These are phyloP conservation scores for Ceratocystis ficicola DNA, from an alignment of 2,329 filamentous ascomycete genomes.

Conservation along the genomic window DNA sequence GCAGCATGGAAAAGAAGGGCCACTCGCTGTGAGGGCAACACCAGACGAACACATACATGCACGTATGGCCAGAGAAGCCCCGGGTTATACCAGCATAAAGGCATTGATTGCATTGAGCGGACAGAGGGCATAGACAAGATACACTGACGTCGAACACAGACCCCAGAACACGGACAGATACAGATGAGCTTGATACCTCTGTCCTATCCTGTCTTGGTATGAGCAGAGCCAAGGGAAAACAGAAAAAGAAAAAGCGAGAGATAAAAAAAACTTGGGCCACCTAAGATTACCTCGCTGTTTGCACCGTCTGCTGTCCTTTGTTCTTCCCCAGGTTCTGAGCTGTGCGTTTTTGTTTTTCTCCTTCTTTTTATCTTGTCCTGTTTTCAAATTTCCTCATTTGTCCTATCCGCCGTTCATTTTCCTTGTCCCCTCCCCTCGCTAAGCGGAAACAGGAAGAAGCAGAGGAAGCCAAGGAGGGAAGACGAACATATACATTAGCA, in stretches of 20 bases:
- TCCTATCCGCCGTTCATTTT: background rate
- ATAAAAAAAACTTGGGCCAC: constrained; percentile 8
- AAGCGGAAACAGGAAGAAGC: background rate
- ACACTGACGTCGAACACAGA: constrained; percentile 1
- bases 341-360: constrained; percentile 3
- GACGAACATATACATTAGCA: background rate
- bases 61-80: background rate
- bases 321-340: constrained; percentile 9
- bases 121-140: background rate
- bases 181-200: background rate
- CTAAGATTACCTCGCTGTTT: background rate
- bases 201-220: background rate
- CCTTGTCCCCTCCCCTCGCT: background rate
- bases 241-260: background rate
- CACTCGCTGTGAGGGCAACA: background rate
- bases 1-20: background rate
- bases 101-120: background rate
- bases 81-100: background rate
- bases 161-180: background rate
- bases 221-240: background rate
- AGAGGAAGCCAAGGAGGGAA: background rate
- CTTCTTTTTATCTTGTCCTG: background rate
- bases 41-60: background rate
- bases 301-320: background rate
- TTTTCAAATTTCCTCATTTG: background rate